Evolutionary conservation across 2,329 filamentous ascomycete species (phyloP).

Genomic region (Penicillium capsulatum): DNA sequence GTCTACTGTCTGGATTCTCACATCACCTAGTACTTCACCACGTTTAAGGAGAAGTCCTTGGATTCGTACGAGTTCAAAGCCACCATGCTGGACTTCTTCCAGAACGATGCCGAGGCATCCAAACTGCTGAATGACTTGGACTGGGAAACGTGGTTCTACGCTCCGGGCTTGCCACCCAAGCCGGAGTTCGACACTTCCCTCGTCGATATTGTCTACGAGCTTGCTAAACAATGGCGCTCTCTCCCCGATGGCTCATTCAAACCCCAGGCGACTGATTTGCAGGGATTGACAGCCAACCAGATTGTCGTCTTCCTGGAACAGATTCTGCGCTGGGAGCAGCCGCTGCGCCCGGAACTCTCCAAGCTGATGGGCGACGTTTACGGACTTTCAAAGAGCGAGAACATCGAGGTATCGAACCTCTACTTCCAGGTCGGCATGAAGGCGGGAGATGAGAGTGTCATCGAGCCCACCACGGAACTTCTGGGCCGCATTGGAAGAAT

Average conservation of each 20-base stretch:
- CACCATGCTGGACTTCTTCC: conserved; percentile 82
- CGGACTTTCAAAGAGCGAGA: conserved; percentile 67
- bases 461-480: conserved; percentile 67
- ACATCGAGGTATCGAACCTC: conserved; percentile 78
- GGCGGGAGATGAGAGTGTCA: conserved; percentile 65
- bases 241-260: conserved; percentile 47
- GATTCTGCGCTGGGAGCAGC: conserved; percentile 62
- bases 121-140: conserved; percentile 68
- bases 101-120: conserved; percentile 56
- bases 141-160: conserved; percentile 87
- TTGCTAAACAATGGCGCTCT: conserved; percentile 77
- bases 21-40: conserved; percentile 66
- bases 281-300: conserved; percentile 77
- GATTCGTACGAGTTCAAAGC: conserved; percentile 93
- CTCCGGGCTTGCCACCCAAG: conserved; percentile 83
- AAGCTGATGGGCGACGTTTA: conserved; percentile 72
- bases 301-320: conserved; percentile 84
- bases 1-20: background rate
- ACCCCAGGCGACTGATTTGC: conserved; percentile 65
- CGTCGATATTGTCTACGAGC: conserved; percentile 76
- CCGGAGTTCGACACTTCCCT: conserved; percentile 85
- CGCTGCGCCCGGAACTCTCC: conserved; percentile 62
- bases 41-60: conserved; percentile 78
- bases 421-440: conserved; percentile 77
- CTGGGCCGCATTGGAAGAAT: conserved; percentile 82